Percentiles rank a stretch among this genome's conserved stretches.
Evolutionary conservation across 2,329 filamentous ascomycete species (phyloP).

Genomic region (Ascochyta lentis): DNA sequence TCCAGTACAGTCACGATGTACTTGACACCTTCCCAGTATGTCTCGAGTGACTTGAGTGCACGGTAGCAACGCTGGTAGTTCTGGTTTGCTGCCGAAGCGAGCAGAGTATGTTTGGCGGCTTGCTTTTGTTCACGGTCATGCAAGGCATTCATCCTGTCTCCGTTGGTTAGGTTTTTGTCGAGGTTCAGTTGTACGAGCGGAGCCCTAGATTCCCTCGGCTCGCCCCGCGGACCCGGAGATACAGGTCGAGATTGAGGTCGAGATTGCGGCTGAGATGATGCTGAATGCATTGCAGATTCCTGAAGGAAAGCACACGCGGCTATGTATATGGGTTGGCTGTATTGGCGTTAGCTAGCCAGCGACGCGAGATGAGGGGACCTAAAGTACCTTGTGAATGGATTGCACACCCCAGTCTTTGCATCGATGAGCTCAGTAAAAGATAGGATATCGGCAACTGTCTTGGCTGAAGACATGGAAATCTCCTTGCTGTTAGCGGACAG

Average conservation of each 20-base stretch:
- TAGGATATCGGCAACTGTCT: constrained; percentile 88
- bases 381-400: constrained; percentile 72
- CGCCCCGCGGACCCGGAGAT: constrained; percentile 4
- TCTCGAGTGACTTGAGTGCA: constrained; percentile 78
- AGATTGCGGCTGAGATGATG: constrained; percentile 68
- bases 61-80: constrained; percentile 90
- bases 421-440: constrained; percentile 87
- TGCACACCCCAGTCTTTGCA: constrained; percentile 83
- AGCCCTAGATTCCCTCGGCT: constrained; percentile 6
- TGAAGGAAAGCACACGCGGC: constrained; percentile 88
- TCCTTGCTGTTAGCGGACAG: constrained; percentile 82
- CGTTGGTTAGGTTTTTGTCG: constrained; percentile 16
- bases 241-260: constrained; percentile 51
- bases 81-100: constrained; percentile 81
- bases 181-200: constrained; percentile 4
- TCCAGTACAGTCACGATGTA: constrained; percentile 88
- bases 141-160: constrained; percentile 19
- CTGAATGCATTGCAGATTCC: constrained; percentile 75
- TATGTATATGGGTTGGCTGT: constrained; percentile 86
- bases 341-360: constrained; percentile 18
- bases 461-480: constrained; percentile 84
- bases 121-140: constrained; percentile 49
- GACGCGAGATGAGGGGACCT: neutral
- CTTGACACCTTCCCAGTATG: constrained; percentile 84
- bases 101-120: constrained; percentile 72